These are phyloP conservation scores for Fusarium praegraminearum DNA, from an alignment of 2,329 filamentous ascomycete genomes.

Conservation along the genomic window DNA sequence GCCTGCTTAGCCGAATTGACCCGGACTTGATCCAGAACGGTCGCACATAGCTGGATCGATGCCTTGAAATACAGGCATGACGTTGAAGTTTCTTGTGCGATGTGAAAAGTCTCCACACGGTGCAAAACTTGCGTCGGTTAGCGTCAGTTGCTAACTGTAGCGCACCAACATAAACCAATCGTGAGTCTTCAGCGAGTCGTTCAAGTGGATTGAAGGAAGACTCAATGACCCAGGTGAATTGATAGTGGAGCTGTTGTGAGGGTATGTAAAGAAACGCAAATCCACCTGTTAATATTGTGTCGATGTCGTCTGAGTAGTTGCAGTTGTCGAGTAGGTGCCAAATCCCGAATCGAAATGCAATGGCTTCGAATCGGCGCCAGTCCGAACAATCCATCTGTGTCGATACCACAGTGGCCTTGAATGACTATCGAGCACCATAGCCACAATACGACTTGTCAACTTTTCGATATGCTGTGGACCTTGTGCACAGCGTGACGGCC, in stretches of 20 bases:
- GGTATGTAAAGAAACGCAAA: constrained; percentile 48
- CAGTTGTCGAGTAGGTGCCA: constrained; percentile 26
- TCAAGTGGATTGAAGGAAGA: constrained; percentile 39
- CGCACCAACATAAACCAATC: constrained; percentile 41
- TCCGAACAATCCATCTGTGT: not conserved
- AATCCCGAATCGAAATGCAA: constrained; percentile 21
- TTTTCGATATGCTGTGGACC: constrained; percentile 1
- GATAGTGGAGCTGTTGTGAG: constrained; percentile 45
- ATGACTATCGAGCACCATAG: not conserved
- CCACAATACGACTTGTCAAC: not conserved
- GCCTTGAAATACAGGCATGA: constrained; percentile 49
- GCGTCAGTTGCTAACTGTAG: constrained; percentile 40
- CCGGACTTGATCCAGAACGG: constrained; percentile 26
- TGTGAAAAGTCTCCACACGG: constrained; percentile 48
- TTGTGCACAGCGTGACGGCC: not conserved
- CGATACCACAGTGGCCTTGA: not conserved
- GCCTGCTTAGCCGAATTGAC: constrained; percentile 48
- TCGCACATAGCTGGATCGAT: constrained; percentile 35
- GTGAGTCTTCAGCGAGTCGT: constrained; percentile 21
- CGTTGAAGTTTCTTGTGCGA: constrained; percentile 28
- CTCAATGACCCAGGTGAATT: constrained; percentile 34
- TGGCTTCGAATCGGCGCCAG: not conserved
- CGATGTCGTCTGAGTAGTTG: constrained; percentile 26
- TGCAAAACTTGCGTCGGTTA: constrained; percentile 49
- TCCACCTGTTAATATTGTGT: constrained; percentile 33